Percentiles rank a stretch among this genome's conserved stretches.
Evolutionary conservation across 2,329 filamentous ascomycete species (phyloP).

Genomic region (Epichloe gansuensis): DNA sequence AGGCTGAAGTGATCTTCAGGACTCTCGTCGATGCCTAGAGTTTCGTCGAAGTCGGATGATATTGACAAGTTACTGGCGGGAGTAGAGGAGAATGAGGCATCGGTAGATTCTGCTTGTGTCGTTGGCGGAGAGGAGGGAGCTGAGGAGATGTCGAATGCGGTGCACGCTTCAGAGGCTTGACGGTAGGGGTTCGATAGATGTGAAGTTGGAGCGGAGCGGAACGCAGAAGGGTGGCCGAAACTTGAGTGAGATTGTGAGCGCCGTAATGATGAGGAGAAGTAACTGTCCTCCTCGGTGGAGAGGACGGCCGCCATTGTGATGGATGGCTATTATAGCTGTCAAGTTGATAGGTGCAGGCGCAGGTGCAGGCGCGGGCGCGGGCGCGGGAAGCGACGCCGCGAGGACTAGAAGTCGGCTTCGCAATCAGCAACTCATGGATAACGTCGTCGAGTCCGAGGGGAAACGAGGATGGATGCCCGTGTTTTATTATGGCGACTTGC

Average conservation of each 20-base stretch:
- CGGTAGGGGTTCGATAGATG: conserved; percentile 29
- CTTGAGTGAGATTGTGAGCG: conserved; percentile 50
- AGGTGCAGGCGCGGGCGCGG: background rate
- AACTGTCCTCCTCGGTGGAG: conserved; percentile 42
- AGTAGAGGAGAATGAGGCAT: conserved; percentile 49
- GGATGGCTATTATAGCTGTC: background rate
- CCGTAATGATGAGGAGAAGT: conserved; percentile 43
- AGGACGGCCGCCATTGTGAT: conserved; percentile 43
- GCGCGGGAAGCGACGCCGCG: background rate
- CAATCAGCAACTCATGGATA: conserved; percentile 1
- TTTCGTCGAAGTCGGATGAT: conserved; percentile 42
- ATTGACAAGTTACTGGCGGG: conserved; percentile 52
- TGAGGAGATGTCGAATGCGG: conserved; percentile 39
- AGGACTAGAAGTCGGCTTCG: background rate
- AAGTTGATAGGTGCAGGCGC: background rate
- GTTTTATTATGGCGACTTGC: conserved; percentile 1
- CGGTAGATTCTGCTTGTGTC: conserved; percentile 38
- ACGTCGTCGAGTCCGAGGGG: background rate
- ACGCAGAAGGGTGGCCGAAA: conserved; percentile 33
- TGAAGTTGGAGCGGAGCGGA: conserved; percentile 34
- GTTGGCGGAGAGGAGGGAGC: conserved; percentile 44
- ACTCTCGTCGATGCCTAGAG: conserved; percentile 29
- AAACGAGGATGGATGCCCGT: background rate
- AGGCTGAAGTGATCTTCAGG: conserved; percentile 36
- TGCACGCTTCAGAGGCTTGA: conserved; percentile 28